Conservation (phyloP, 2,329 filamentous ascomycete species). For the Trichophaea hybrida region DNA sequence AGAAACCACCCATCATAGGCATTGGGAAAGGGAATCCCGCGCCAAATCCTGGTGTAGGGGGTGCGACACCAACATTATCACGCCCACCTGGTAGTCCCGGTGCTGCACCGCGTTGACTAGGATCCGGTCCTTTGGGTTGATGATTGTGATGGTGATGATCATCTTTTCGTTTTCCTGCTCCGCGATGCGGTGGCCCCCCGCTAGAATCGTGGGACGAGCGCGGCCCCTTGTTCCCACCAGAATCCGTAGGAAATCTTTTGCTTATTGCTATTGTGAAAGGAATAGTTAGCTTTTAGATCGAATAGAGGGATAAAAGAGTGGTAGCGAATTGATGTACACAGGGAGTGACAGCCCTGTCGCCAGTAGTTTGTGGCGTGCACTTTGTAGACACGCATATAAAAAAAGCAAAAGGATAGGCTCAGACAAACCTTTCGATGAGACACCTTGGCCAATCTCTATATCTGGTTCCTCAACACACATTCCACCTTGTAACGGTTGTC, state of each 20-base stretch:
- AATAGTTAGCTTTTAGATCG: constrained; percentile 6
- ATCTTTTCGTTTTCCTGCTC: constrained; percentile 12
- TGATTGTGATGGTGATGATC: constrained; percentile 16
- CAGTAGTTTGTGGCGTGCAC: neutral
- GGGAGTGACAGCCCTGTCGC: neutral
- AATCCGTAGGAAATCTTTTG: constrained; percentile 24
- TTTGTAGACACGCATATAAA: neutral
- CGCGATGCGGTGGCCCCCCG: neutral
- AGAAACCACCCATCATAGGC: constrained; percentile 13
- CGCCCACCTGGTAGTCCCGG: constrained; percentile 9
- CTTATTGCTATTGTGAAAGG: constrained; percentile 16
- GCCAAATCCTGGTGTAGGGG: constrained; percentile 23
- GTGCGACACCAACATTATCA: constrained; percentile 22
- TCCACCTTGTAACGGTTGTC: constrained; percentile 61
- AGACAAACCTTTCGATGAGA: constrained; percentile 72
- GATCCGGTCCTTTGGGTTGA: neutral
- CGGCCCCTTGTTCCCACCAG: constrained; percentile 23
- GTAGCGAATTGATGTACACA: constrained; percentile 3
- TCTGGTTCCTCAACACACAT: constrained; percentile 94
- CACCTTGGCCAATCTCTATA: constrained; percentile 94
- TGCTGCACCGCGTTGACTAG: constrained; percentile 6
- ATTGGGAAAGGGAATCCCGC: constrained; percentile 20
- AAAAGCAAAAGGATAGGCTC: neutral
- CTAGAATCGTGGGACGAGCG: constrained; percentile 18
- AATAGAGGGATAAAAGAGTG: neutral